Conservation (phyloP, 192 early-diverging fungal genomes). For the Obelidium mucronatum region DNA sequence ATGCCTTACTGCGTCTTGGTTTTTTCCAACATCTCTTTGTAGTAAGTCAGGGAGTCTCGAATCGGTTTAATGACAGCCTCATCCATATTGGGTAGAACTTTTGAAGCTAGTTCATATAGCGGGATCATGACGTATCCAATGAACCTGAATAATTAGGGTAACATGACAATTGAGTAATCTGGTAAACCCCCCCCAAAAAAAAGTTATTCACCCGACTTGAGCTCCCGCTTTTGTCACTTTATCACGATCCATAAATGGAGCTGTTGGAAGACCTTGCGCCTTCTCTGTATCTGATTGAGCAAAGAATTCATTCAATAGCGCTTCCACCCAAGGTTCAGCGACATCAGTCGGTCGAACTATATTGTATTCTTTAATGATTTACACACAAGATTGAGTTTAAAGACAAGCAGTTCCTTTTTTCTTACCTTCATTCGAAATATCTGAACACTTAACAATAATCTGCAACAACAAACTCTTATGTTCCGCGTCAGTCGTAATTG, state of each 20-base stretch:
- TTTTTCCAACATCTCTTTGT: conserved; percentile 48
- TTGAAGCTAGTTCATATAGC: conserved; percentile 57
- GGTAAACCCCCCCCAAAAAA: background rate
- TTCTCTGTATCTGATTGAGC: conserved; percentile 60
- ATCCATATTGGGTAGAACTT: conserved; percentile 59
- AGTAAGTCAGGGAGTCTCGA: conserved; percentile 44
- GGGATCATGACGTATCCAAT: conserved; percentile 67
- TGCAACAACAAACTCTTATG: conserved; percentile 56
- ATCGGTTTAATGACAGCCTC: conserved; percentile 48
- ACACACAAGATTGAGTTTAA: too few species aligned
- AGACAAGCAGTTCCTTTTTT: too few species aligned
- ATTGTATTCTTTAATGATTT: too few species aligned
- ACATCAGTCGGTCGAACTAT: conserved; percentile 34
- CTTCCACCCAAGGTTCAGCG: conserved; percentile 62
- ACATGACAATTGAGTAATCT: background rate
- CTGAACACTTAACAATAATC: conserved; percentile 62
- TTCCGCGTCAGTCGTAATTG: conserved; percentile 50
- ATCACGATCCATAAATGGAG: conserved; percentile 64
- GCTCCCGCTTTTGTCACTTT: conserved; percentile 63
- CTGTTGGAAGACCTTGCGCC: conserved; percentile 56
- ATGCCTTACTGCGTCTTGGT: conserved; percentile 2
- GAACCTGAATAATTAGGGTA: conserved; percentile 39
- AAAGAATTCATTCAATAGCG: conserved; percentile 64
- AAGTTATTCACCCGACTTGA: conserved; percentile 44
- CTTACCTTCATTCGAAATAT: conserved; percentile 59